Conservation (phyloP, 2,329 filamentous ascomycete genomes). For the Colletotrichum paranaense region DNA sequence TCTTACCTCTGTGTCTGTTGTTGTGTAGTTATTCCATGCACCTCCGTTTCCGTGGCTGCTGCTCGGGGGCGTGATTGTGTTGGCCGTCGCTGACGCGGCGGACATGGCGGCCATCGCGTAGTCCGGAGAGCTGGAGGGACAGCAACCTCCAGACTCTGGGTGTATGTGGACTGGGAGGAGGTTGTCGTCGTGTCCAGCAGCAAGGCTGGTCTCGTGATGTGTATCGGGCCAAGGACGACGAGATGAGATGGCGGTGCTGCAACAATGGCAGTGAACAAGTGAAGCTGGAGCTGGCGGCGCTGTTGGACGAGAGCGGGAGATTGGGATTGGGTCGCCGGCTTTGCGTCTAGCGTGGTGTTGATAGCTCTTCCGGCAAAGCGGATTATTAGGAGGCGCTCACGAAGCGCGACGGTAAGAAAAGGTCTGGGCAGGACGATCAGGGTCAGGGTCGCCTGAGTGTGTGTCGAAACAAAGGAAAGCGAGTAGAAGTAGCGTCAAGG, state of each 20-base stretch:
- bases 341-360: slow-evolving; percentile 13
- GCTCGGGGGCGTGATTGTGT: slow-evolving; percentile 59
- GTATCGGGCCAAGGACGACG: slow-evolving; percentile 24
- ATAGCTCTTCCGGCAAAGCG: slow-evolving; percentile 26
- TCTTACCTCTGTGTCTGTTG: slow-evolving; percentile 52
- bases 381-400: slow-evolving; percentile 33
- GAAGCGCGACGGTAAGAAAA: slow-evolving; percentile 17
- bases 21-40: slow-evolving; percentile 53
- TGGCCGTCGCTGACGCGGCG: slow-evolving; percentile 58
- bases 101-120: slow-evolving; percentile 64
- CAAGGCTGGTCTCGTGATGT: slow-evolving; percentile 3
- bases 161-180: neutral
- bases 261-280: slow-evolving; percentile 8
- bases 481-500: slow-evolving; percentile 13
- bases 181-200: neutral
- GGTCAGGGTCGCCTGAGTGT: neutral
- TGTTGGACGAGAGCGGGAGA: slow-evolving; percentile 11
- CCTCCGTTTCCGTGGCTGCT: slow-evolving; percentile 62
- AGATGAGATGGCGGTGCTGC: slow-evolving; percentile 7
- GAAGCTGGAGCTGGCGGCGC: slow-evolving; percentile 14
- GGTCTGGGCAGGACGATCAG: slow-evolving; percentile 1
- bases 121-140: slow-evolving; percentile 34
- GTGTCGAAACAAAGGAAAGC: slow-evolving; percentile 33
- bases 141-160: slow-evolving; percentile 29
- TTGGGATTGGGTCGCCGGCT: slow-evolving; percentile 22